A percentile compares a stretch with the other conserved stretches of the same genome.
phyloP scores from a whole-genome alignment of 192 early-diverging fungal species.

The Gonapodya prolifera region DNA sequence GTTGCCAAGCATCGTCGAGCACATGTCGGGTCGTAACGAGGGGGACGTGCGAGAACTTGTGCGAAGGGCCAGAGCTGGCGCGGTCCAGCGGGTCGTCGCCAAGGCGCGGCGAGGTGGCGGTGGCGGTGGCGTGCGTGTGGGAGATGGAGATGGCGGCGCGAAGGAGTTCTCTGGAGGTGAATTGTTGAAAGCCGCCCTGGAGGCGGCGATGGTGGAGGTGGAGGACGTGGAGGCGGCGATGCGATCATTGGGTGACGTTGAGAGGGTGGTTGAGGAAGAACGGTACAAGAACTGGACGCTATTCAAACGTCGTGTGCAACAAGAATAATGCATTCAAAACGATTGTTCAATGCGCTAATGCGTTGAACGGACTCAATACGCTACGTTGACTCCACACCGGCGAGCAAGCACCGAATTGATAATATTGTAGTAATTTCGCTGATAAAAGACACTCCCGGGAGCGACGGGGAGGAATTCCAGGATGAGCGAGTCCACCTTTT shows the following conservation, averaged over 20 bases:
- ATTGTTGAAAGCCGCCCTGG: not conserved
- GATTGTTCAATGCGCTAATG: no score
- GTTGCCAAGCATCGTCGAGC: not conserved
- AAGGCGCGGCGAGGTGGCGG: not conserved
- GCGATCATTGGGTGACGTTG: not conserved
- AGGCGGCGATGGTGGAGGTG: not conserved
- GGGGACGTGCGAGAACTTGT: not conserved
- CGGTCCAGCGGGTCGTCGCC: no score
- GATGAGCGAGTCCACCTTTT: not conserved
- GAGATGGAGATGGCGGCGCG: not conserved
- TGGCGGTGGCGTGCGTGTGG: not conserved
- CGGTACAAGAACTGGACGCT: not conserved
- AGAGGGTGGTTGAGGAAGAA: not conserved
- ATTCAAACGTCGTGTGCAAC: not conserved
- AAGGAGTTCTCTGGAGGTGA: not conserved
- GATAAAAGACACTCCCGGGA: slow-evolving; percentile 2
- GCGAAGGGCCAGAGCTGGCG: not conserved
- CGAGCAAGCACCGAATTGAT: not conserved
- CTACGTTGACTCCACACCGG: not conserved
- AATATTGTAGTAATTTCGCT: not conserved
- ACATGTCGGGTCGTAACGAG: not conserved
- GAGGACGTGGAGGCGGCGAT: not conserved
- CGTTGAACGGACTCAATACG: not conserved
- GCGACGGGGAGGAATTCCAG: not conserved
- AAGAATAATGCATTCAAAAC: not conserved